phyloP scores from a whole-genome alignment of 371 early-diverging fungal species.

The Globomyces sp. region DNA sequence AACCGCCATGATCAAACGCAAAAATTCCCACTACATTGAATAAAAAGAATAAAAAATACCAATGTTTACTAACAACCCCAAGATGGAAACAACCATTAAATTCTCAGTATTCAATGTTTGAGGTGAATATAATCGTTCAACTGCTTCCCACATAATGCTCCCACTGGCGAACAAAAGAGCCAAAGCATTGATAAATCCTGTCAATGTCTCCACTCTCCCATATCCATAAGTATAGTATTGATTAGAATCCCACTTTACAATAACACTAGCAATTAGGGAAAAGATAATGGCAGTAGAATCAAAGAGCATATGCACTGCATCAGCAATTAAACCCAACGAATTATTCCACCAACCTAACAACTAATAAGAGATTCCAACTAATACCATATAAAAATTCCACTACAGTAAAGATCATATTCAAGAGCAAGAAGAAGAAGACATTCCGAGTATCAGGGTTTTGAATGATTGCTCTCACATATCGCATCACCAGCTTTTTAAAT shows the following conservation, averaged over 20 bases:
- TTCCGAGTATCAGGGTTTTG: conserved; percentile 61
- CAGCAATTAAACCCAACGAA: conserved; percentile 89
- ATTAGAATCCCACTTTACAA: conserved; percentile 87
- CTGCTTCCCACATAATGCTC: conserved; percentile 85
- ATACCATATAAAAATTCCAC: conserved; percentile 84
- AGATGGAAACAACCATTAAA: conserved; percentile 79
- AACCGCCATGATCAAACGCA: conserved; percentile 73
- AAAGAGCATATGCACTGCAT: conserved; percentile 97
- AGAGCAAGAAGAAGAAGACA: conserved; percentile 85
- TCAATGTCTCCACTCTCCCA: conserved; percentile 84
- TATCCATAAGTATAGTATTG: conserved; percentile 80
- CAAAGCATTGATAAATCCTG: conserved; percentile 89
- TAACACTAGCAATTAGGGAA: conserved; percentile 82
- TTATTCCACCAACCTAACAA: conserved; percentile 66
- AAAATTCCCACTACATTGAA: conserved; percentile 75
- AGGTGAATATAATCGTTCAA: conserved; percentile 83
- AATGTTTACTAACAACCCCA: conserved; percentile 87
- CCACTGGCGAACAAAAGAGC: conserved; percentile 84
- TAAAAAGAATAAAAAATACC: neutral
- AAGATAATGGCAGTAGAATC: conserved; percentile 90
- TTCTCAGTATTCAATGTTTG: conserved; percentile 79
- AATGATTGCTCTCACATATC: conserved; percentile 39
- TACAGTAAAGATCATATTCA: conserved; percentile 92
- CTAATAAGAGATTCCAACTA: neutral
- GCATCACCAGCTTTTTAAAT: conserved; percentile 6